Evolutionary conservation across 1,284 basidiomycete genomes (phyloP).

Genomic region (Tremellales sp.): DNA sequence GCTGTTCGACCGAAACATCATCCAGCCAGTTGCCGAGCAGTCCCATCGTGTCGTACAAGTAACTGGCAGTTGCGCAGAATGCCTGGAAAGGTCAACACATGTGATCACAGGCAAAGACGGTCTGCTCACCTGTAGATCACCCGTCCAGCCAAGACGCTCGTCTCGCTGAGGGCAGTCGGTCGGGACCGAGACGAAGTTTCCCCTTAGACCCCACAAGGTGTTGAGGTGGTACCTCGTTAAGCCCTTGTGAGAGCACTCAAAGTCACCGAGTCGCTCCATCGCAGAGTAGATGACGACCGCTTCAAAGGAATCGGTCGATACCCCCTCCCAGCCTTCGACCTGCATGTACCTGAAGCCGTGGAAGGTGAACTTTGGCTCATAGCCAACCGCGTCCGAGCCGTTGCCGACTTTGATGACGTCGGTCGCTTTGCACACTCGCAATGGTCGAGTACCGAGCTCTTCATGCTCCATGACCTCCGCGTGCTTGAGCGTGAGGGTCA

Average conservation of each 20-base stretch:
- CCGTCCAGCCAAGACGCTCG: constrained; percentile 32
- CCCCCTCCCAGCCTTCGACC: constrained; percentile 13
- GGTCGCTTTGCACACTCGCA: constrained; percentile 18
- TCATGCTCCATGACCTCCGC: constrained; percentile 35
- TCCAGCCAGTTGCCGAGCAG: constrained; percentile 28
- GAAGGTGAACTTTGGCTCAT: constrained; percentile 24
- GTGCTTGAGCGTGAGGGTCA: constrained; percentile 15
- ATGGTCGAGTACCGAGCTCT: constrained; percentile 27
- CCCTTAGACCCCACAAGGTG: constrained; percentile 24
- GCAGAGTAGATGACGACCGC: constrained; percentile 30
- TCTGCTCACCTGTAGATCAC: constrained; percentile 19
- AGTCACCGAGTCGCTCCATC: constrained; percentile 26
- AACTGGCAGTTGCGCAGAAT: constrained; percentile 27
- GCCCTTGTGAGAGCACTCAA: constrained; percentile 21
- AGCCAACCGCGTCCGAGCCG: constrained; percentile 4
- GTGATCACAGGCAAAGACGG: constrained; percentile 23
- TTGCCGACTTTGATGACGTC: constrained; percentile 18
- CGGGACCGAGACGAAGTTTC: constrained; percentile 30
- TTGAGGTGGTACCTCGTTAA: constrained; percentile 23
- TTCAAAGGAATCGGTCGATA: constrained; percentile 7
- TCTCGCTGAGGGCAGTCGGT: constrained; percentile 39
- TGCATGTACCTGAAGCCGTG: constrained; percentile 28
- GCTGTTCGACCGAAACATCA: constrained; percentile 32
- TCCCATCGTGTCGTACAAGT: constrained; percentile 27
- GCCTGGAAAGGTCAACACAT: constrained; percentile 27